Base-by-base conservation (phyloP, 352 stramenopile species). In the Globisporangium megalacanthum region DNA sequence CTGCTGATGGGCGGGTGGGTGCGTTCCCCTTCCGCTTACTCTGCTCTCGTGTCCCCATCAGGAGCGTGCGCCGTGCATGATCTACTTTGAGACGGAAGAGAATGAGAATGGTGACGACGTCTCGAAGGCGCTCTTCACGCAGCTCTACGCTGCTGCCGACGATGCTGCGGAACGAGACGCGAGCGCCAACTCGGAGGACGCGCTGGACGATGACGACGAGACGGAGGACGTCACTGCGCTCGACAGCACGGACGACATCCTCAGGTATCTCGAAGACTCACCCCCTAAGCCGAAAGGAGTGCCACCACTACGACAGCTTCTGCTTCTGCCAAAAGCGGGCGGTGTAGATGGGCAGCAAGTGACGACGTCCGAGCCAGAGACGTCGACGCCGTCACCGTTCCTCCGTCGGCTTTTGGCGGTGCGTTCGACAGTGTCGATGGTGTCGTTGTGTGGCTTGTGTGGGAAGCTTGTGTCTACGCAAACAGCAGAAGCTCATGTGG, bases 51-150 rank as follows among this genome's bases (percentile, higher is more conserved):
- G 13, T 22, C 13, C 15, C 4, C 17, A 6, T 6, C 11, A 93
- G 78, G 83, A 93, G 61, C 77, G 83, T 35, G 81, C 83, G 7
- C 83, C 83, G 22, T 90, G 79, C 47, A 63, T 93, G 14, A 71
- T 93, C 33, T 87, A 78, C 59, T 88, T 93, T 55, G 73, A 83
- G 49, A 81, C 77, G 5, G 66, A 85, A 58, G 71, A 83, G 37
- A 68, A 70, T 54, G 70, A 67, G 19, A 66, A 51, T 31, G 57
- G 67, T 6, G 64, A 70, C 37, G 81, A 88, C 37, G 83, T 93
- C 3, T 88, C 80, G 1, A 81, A 77, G 20, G 66, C 72, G 33
- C 68, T 93, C 4, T 89, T 88, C 29, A 72, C 75, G 4, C 52
- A 89, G 20, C 61, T 93, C 4, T 81, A 89, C 56, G 64, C 56